Conservation (phyloP, 1,139 yeast species). For the Hansenula lynferdii region DNA sequence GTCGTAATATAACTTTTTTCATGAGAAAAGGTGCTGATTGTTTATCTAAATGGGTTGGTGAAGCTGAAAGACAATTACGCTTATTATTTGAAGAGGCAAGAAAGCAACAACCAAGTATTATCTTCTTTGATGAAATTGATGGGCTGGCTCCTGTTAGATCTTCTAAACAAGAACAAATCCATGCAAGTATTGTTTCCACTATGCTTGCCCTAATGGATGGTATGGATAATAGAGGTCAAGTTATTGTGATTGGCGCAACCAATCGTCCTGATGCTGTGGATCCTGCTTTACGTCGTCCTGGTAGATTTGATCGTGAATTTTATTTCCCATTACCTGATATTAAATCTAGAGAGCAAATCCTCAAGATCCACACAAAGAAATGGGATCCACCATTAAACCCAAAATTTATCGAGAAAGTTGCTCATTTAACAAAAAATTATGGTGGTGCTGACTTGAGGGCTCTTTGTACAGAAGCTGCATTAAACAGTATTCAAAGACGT, state of each 20-base stretch:
- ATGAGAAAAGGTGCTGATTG: conserved; percentile 99
- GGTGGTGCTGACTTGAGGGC: conserved; percentile 99
- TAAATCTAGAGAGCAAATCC: conserved; percentile 71
- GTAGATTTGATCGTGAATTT: conserved; percentile 95
- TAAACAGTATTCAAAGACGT: conserved; percentile 83
- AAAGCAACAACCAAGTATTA: conserved; percentile 92
- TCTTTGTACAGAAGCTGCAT: conserved; percentile 91
- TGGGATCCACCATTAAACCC: conserved; percentile 76
- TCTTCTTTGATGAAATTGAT: conserved; percentile 95
- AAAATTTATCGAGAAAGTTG: conserved; percentile 60
- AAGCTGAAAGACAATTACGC: conserved; percentile 92
- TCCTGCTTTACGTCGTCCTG: conserved; percentile 96
- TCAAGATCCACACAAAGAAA: conserved; percentile 79
- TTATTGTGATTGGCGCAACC: conserved; percentile 96
- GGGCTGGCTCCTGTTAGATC: conserved; percentile 98
- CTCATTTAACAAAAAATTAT: conserved; percentile 86
- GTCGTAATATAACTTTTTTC: conserved; percentile 84
- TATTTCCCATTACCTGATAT: conserved; percentile 91
- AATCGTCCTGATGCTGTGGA: conserved; percentile 97
- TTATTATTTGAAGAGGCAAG: conserved; percentile 92
- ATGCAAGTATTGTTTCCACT: conserved; percentile 95
- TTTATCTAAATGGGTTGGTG: conserved; percentile 98
- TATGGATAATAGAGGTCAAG: conserved; percentile 97
- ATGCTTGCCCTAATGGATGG: conserved; percentile 97
- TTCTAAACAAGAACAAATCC: conserved; percentile 95